Base-by-base conservation (phyloP, 306 rosid genomes). In the Cucumis sativus region DNA sequence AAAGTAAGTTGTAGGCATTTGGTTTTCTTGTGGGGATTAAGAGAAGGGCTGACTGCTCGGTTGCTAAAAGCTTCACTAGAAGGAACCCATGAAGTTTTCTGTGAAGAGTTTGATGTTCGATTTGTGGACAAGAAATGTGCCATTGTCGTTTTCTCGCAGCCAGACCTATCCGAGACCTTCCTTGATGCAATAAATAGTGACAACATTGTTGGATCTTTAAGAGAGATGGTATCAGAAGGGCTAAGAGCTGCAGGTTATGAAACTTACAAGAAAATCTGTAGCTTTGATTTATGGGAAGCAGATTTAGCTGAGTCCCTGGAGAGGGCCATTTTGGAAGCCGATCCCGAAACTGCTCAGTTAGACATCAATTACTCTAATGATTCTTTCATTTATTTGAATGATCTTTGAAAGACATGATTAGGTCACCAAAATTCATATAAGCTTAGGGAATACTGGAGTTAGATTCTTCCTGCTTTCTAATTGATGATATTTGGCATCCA, bases 21-120 rank as follows among this genome's bases (percentile, higher is more conserved):
- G 84, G 88, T 89, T 57, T 90, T 91, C 89, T 54, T 92, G 78
- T 92, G 98, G 98, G 97, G 96, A 81, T 92, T 90, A 68, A 81
- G 84, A 59, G 57, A 39, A 49, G 88, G 91, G 17, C 75, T 78
- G 79, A 94, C 93, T 10, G 91, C 97, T 3, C 84, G 88, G 77
- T 84, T 40, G 79, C 80, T 90, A 70, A 94, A 85, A 89, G 76
- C 79, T 64, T 63, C 82, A 69, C 90, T 92, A 65, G 81, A 77
- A 1, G 75, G 80, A 18, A 84, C 96, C 17, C 91, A 90, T 18
- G 75, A 71, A 8, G 80, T 89, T 51, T 90, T 92, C 86, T 83
- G 82, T 1, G 78, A 81, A 78, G 96, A 90, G 11, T 92, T 94
- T 75, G 97, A 94, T 76, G 88, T 92, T 55, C 86, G 87, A 76